Base-by-base conservation (phyloP, 345 rosid species). In the Hibiscus syriacus region DNA sequence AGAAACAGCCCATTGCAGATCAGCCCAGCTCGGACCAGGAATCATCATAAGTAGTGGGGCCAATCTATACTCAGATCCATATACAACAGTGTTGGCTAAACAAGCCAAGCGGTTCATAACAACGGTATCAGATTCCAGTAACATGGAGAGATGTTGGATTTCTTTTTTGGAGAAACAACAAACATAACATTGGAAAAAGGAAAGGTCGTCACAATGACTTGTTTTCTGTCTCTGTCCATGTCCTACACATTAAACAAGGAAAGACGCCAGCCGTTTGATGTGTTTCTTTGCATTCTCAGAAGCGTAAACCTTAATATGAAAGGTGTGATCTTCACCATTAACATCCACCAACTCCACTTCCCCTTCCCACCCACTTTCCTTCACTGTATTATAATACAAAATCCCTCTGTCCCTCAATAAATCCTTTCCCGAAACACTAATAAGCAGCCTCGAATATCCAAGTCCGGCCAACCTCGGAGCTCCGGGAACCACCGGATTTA, bases 331-430 rank as follows among this genome's bases (percentile, higher is more conserved):
- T 43, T 79, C 89, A 2, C 66, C 77, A 14, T 68, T 69, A 2
- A 63, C 73, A 26, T 74, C 32, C 29, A 77, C 19, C 17, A 84
- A 11, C 74, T 80, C 84, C 16, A 55, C 64, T 12, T 72, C 78
- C n/a, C 84, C 86, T 29, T 39, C 5, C 83, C 82, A 84, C 39
- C 78, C 83, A 46, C 80, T 80, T 60, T 65, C 70, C 62, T 73
- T 78, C 77, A 84, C 73, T 0, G 70, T 64, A 23, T 78, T 55
- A 27, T 38, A 59, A 36, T 76, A 84, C 19, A n/a, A 25, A 68
- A 72, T 9, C 22, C 81, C 88, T 61, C 81, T 76, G 2, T 76
- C 76, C 56, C 70, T 72, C 26, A 84, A 23, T 34, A 0, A 2
- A 54, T 84, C 86, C 61, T 74, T 66, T 54, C 29, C 72, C 0